These are phyloP conservation scores for Begonia masoniana DNA, from an alignment of 306 rosid species.

Conservation along the genomic window DNA sequence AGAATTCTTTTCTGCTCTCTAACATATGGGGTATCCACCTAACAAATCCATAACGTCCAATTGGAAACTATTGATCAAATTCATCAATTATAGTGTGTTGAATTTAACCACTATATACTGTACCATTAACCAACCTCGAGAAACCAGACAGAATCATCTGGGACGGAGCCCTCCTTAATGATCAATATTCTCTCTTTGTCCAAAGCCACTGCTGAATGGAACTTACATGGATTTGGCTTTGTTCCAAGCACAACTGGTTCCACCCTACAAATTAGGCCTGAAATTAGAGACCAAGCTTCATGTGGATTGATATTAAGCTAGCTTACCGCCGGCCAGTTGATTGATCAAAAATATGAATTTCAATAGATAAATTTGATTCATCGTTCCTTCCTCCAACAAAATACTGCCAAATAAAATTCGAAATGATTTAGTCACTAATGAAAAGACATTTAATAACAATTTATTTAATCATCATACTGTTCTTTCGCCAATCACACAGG, in stretches of 20 bases:
- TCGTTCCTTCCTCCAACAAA: slow-evolving; percentile 75
- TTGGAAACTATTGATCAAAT: too few species aligned
- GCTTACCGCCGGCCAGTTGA: slow-evolving; percentile 60
- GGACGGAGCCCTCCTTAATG: too few species aligned
- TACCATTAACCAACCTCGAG: too few species aligned
- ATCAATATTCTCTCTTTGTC: too few species aligned
- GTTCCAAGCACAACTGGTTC: too few species aligned
- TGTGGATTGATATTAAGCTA: neutral
- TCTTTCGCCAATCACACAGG: slow-evolving; percentile 37
- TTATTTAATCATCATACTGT: slow-evolving; percentile 41
- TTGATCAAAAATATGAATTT: slow-evolving; percentile 66
- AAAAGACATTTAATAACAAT: slow-evolving; percentile 13
- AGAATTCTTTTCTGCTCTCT: slow-evolving; percentile 44
- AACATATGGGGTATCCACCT: slow-evolving; percentile 81
- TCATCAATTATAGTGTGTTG: neutral
- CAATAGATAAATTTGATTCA: slow-evolving; percentile 42
- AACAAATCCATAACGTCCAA: neutral
- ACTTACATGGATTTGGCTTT: too few species aligned
- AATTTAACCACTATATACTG: too few species aligned
- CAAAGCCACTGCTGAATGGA: too few species aligned
- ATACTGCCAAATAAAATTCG: slow-evolving; percentile 67
- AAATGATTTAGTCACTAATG: slow-evolving; percentile 11
- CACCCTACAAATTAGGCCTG: too few species aligned
- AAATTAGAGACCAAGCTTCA: too few species aligned
- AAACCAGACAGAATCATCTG: too few species aligned